Base-by-base conservation (phyloP, 768 basidiomycete species). In the Lentinus brumalis region DNA sequence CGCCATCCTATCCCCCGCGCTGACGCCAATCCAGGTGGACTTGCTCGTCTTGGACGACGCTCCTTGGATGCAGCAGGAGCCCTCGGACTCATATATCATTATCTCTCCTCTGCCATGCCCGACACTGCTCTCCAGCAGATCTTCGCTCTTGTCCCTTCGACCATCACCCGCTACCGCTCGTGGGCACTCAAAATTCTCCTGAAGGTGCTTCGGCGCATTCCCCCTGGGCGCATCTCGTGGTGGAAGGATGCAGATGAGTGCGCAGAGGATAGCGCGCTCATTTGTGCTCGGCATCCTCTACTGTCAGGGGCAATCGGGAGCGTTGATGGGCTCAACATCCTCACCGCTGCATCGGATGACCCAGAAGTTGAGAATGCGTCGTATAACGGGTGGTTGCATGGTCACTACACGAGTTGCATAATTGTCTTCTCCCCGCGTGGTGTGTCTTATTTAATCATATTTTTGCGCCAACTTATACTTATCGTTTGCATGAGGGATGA, bases 71-170 rank as follows among this genome's bases (percentile, higher is more conserved):
- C 76, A 12, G 66, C 65, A 15, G 77, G 79, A 42, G 79, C 73
- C 0, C 70, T 83, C 3, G 77, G 80, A 1, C 74, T 79, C 4
- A 56, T 73, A 1, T 69, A 81, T 0, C 79, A 83, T 53, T 80
- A 70, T 18, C 70, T 81, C 8, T 70, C 69, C 47, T 81, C 79
- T 0, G 73, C 76, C 0, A 80, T 80, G 74, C 69, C 42, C 0
- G 74, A 80, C 44, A 67, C 72, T 6, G 74, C 65, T 40, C 67
- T 81, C 2, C 74, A 76, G 49, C 74, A 78, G 45, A 78, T 81
- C 1, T 83, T 83, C 66, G 76, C 76, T 0, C 52, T 81, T 10
- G 74, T 77, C 30, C 77, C 79, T 8, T 30, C 75, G 1, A 80
- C 76, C 0, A 65, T 72, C 12, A 71, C 73, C 0, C 61, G 70